A percentile compares a stretch with the other conserved stretches of the same genome.
phyloP scores from a whole-genome alignment of 2,329 filamentous ascomycete genomes.

The Pseudogymnoascus sp. region DNA sequence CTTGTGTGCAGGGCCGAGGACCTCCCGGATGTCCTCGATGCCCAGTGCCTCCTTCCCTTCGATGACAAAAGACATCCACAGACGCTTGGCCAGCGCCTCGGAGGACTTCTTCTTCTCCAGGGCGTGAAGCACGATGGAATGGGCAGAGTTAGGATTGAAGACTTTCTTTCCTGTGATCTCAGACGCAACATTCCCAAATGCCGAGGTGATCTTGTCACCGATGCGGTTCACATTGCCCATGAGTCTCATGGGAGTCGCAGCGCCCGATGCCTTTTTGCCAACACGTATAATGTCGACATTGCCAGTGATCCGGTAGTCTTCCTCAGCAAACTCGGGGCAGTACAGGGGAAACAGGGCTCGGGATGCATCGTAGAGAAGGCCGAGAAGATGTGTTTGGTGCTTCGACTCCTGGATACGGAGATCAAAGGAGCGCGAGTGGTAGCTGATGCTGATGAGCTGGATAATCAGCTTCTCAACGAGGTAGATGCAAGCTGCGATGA shows the following conservation, averaged over 20 bases:
- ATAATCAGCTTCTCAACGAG: slow-evolving; percentile 71
- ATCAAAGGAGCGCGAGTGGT: slow-evolving; percentile 77
- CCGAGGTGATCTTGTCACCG: slow-evolving; percentile 87
- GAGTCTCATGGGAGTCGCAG: slow-evolving; percentile 67
- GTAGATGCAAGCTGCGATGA: slow-evolving; percentile 61
- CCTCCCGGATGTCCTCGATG: slow-evolving; percentile 75
- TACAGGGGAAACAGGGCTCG: slow-evolving; percentile 84
- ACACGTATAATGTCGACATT: slow-evolving; percentile 52
- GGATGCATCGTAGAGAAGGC: slow-evolving; percentile 83
- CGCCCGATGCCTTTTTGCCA: slow-evolving; percentile 43
- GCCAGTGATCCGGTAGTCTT: slow-evolving; percentile 88
- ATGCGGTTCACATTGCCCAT: slow-evolving; percentile 67
- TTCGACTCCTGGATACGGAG: slow-evolving; percentile 83
- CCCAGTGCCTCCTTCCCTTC: slow-evolving; percentile 77
- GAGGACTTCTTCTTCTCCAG: slow-evolving; percentile 76
- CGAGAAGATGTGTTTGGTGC: slow-evolving; percentile 70
- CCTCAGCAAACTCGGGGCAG: slow-evolving; percentile 80
- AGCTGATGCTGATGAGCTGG: slow-evolving; percentile 76
- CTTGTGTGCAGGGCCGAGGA: slow-evolving; percentile 66
- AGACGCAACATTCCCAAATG: slow-evolving; percentile 85
- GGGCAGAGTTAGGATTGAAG: slow-evolving; percentile 84
- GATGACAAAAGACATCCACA: slow-evolving; percentile 97
- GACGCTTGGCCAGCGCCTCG: slow-evolving; percentile 84
- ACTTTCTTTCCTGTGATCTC: slow-evolving; percentile 94
- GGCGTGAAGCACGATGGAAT: slow-evolving; percentile 82